These are phyloP conservation scores for Eucalyptus microcorys DNA, from an alignment of 345 rosid genomes.

Conservation along the genomic window DNA sequence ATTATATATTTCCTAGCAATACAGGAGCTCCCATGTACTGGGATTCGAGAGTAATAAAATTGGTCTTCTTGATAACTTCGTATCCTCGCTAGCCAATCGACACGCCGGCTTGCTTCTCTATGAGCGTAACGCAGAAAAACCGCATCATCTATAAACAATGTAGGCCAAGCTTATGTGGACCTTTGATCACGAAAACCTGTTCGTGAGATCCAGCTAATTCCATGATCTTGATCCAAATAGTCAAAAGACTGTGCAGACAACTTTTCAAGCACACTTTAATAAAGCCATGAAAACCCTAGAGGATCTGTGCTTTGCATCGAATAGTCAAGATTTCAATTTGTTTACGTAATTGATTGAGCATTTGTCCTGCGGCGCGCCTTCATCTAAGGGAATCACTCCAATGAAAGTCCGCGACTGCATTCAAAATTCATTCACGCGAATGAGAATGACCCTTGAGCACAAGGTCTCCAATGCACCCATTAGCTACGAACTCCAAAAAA, in stretches of 20 bases:
- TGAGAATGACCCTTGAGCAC: neutral
- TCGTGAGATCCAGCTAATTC: neutral
- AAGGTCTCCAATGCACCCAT: neutral
- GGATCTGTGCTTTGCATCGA: neutral
- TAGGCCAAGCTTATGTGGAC: neutral
- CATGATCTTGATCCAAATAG: neutral
- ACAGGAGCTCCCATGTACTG: neutral
- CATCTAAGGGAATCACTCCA: neutral
- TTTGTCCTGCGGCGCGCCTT: neutral
- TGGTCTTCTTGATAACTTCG: neutral
- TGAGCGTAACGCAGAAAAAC: no score
- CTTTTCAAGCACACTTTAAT: neutral
- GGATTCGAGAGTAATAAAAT: neutral
- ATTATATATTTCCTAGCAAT: neutral
- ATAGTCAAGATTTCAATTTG: neutral
- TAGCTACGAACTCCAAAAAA: neutral
- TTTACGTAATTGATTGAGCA: neutral
- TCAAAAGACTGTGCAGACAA: neutral
- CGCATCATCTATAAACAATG: neutral
- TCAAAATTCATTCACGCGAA: neutral
- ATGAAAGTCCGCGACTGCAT: neutral
- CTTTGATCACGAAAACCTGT: neutral
- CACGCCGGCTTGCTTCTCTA: neutral
- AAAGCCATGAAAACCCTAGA: neutral
- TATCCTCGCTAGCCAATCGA: neutral